A percentile compares a stretch with the other conserved stretches of the same genome.
These are phyloP conservation scores for Pleurotus eryngii DNA, from an alignment of 768 basidiomycete species.

Conservation along the genomic window DNA sequence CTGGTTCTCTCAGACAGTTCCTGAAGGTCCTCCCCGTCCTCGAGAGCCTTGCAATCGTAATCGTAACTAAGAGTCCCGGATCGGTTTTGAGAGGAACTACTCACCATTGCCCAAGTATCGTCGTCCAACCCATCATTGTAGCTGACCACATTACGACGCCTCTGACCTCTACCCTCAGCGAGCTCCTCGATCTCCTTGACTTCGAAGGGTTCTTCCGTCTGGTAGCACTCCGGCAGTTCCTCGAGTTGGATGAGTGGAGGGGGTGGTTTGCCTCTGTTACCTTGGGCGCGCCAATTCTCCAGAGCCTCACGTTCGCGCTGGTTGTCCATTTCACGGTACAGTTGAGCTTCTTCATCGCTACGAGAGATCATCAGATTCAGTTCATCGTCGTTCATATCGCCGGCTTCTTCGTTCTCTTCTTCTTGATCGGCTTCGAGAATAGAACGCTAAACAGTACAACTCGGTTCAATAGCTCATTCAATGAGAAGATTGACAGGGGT, in stretches of 20 bases:
- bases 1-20: conserved; percentile 65
- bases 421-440: conserved; percentile 89
- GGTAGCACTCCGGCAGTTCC: conserved; percentile 92
- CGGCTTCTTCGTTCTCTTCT: conserved; percentile 85
- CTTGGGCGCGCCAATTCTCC: conserved; percentile 66
- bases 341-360: conserved; percentile 66
- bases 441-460: conserved; percentile 56
- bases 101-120: conserved; percentile 86
- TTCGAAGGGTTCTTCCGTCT: conserved; percentile 77
- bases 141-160: conserved; percentile 78
- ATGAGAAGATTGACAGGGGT: conserved; percentile 10
- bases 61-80: neutral
- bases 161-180: conserved; percentile 80
- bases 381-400: conserved; percentile 92
- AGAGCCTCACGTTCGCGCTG: conserved; percentile 69
- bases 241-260: conserved; percentile 76
- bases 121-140: conserved; percentile 95
- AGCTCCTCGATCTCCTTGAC: conserved; percentile 56
- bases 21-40: conserved; percentile 78
- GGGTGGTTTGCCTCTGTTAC: conserved; percentile 77
- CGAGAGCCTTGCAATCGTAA: conserved; percentile 49
- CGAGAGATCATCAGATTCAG: conserved; percentile 91
- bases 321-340: conserved; percentile 82
- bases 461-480: conserved; percentile 7
- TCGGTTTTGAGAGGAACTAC: conserved; percentile 15